A percentile compares a stretch with the other conserved stretches of the same genome.
Evolutionary conservation across 352 stramenopile species (phyloP).

Genomic region (Globisporangium paroecandrum): DNA sequence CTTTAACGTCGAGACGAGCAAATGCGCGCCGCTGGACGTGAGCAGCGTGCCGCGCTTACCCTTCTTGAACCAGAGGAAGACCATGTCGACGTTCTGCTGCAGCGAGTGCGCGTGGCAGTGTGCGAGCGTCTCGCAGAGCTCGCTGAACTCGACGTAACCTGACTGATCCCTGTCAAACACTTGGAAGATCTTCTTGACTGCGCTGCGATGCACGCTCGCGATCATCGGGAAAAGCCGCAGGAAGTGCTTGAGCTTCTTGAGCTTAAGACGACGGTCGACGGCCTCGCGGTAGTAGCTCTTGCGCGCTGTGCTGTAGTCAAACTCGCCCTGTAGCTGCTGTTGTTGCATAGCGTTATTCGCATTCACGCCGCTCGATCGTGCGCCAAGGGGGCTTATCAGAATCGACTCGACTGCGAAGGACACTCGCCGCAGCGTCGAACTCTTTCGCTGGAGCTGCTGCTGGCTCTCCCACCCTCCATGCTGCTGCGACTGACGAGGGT

Average conservation of each 20-base stretch:
- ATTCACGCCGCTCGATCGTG: not conserved
- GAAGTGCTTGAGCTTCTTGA: conserved; percentile 43
- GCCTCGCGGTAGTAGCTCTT: conserved; percentile 41
- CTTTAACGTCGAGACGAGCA: conserved; percentile 33
- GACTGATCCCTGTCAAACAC: conserved; percentile 48
- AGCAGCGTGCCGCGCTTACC: conserved; percentile 22
- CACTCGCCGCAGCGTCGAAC: conserved; percentile 14
- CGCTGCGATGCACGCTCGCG: conserved; percentile 23
- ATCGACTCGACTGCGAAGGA: conserved; percentile 19
- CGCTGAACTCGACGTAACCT: conserved; percentile 51
- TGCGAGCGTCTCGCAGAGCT: conserved; percentile 61
- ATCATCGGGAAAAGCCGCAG: conserved; percentile 58
- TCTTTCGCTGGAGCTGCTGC: conserved; percentile 20
- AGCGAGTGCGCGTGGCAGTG: conserved; percentile 28
- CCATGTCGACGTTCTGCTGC: conserved; percentile 40
- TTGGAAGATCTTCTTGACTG: conserved; percentile 35
- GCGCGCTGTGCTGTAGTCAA: conserved; percentile 17
- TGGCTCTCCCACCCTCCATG: conserved; percentile 4
- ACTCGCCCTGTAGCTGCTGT: not conserved
- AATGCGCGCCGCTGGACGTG: conserved; percentile 27
- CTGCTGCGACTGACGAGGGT: conserved; percentile 14
- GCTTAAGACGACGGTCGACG: conserved; percentile 39
- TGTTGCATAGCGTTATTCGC: not conserved
- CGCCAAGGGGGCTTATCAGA: conserved; percentile 4
- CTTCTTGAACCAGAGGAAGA: conserved; percentile 55